phyloP scores from a whole-genome alignment of 208 protist species.

The Leishmania turanica region DNA sequence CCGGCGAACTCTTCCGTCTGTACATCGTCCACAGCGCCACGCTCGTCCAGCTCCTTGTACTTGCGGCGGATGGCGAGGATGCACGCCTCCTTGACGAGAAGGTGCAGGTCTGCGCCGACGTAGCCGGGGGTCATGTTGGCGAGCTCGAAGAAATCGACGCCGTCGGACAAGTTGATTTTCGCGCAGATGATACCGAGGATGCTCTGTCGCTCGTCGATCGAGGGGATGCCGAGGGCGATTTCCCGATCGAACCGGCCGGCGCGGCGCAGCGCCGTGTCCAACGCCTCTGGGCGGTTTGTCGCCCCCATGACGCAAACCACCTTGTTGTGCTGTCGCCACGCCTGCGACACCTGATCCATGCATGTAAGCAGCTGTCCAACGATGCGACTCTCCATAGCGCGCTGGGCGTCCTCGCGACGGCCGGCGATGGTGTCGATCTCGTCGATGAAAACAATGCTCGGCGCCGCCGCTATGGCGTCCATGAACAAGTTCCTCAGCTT shows the following conservation, averaged over 20 bases:
- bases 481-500: slow-evolving; percentile 97
- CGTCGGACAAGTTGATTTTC: slow-evolving; percentile 77
- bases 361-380: slow-evolving; percentile 99
- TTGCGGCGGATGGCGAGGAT: slow-evolving; percentile 90
- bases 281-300: slow-evolving; percentile 95
- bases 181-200: slow-evolving; percentile 90
- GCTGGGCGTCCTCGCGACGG: slow-evolving; percentile 93
- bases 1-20: slow-evolving; percentile 50
- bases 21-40: slow-evolving; percentile 20
- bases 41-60: slow-evolving; percentile 66
- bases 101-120: slow-evolving; percentile 97
- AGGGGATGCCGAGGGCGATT: slow-evolving; percentile 97
- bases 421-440: slow-evolving; percentile 98
- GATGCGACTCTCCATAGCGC: slow-evolving; percentile 99
- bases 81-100: slow-evolving; percentile 95
- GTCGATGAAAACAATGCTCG: slow-evolving; percentile 99
- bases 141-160: slow-evolving; percentile 95
- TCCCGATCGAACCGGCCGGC: slow-evolving; percentile 98
- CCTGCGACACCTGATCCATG: slow-evolving; percentile 96
- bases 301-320: slow-evolving; percentile 96
- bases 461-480: slow-evolving; percentile 92
- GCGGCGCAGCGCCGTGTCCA: slow-evolving; percentile 97
- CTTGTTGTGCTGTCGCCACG: slow-evolving; percentile 87
- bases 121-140: slow-evolving; percentile 97
- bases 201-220: slow-evolving; percentile 86